A percentile compares a stretch with the other conserved stretches of the same genome.
These are phyloP conservation scores for Cladosporium sp. DNA, from an alignment of 2,329 filamentous ascomycete genomes.

Conservation along the genomic window DNA sequence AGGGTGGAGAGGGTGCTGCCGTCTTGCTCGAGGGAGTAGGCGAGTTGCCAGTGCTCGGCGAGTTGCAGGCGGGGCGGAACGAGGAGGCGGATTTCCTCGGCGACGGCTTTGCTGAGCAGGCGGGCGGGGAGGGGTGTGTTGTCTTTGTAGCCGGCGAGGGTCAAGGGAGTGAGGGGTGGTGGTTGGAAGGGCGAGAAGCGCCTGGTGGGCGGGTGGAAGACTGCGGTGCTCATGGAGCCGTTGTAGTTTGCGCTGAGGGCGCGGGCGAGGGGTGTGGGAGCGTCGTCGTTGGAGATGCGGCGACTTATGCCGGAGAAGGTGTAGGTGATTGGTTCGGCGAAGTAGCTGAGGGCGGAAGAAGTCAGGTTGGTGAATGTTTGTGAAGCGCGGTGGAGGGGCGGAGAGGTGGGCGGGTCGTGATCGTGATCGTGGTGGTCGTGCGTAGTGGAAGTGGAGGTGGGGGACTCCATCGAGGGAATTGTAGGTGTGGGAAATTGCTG, in stretches of 20 bases:
- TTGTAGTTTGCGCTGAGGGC: slow-evolving; percentile 44
- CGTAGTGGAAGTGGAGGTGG: slow-evolving; percentile 7
- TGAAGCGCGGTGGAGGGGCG: slow-evolving; percentile 11
- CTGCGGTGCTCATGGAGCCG: slow-evolving; percentile 46
- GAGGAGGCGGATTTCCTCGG: slow-evolving; percentile 90
- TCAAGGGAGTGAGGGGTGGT: slow-evolving; percentile 81
- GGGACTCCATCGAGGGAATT: slow-evolving; percentile 12
- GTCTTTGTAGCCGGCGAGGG: slow-evolving; percentile 65
- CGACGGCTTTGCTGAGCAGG: slow-evolving; percentile 71
- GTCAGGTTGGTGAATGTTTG: slow-evolving; percentile 25
- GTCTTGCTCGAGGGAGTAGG: slow-evolving; percentile 89
- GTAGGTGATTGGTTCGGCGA: slow-evolving; percentile 53
- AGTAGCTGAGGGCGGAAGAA: slow-evolving; percentile 44
- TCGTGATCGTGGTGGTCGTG: neutral
- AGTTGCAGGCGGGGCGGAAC: slow-evolving; percentile 85
- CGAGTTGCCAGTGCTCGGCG: slow-evolving; percentile 79
- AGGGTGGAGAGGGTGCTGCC: slow-evolving; percentile 84
- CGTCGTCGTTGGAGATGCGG: slow-evolving; percentile 49
- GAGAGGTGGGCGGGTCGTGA: slow-evolving; percentile 9
- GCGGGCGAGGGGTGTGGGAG: slow-evolving; percentile 40
- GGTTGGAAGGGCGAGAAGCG: slow-evolving; percentile 79
- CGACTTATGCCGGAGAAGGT: slow-evolving; percentile 51
- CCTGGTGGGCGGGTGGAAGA: slow-evolving; percentile 62
- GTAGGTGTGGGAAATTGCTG: neutral
- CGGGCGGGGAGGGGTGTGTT: slow-evolving; percentile 62